Conservation (phyloP, 192 early-diverging fungal species). For the Backusella macrospora region DNA sequence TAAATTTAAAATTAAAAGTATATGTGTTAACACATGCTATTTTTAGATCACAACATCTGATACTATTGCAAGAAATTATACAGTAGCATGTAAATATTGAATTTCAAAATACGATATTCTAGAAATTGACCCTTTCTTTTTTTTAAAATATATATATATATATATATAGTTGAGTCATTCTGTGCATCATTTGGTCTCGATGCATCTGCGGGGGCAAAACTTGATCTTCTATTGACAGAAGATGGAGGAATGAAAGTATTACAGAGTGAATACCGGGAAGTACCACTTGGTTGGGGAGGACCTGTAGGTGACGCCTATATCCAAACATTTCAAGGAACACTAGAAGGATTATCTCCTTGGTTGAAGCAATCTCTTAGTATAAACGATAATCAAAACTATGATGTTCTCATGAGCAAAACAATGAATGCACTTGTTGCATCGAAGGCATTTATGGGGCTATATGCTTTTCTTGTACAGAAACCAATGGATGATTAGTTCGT, state of each 20-base stretch:
- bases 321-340: slow-evolving; percentile 7
- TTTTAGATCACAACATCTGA: slow-evolving; percentile 20
- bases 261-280: slow-evolving; percentile 33
- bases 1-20: not conserved
- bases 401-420: slow-evolving; percentile 11
- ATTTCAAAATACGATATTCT: not conserved
- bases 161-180: slow-evolving; percentile 33
- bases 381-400: slow-evolving; percentile 8
- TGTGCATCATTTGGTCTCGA: slow-evolving; percentile 24
- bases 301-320: slow-evolving; percentile 29
- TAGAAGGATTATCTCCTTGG: slow-evolving; percentile 24
- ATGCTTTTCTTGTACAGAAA: slow-evolving; percentile 36
- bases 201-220: slow-evolving; percentile 28
- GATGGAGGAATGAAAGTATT: slow-evolving; percentile 26
- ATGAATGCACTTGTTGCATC: slow-evolving; percentile 19
- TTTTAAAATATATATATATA: not conserved
- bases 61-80: slow-evolving; percentile 9
- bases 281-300: slow-evolving; percentile 35
- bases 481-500: slow-evolving; percentile 24
- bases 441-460: slow-evolving; percentile 30
- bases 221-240: slow-evolving; percentile 26
- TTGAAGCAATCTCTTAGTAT: slow-evolving; percentile 15
- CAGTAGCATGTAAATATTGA: slow-evolving; percentile 20
- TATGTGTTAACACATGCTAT: not conserved
- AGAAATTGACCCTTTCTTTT: too few species aligned